Percentiles rank a stretch among this genome's conserved stretches.
These are phyloP conservation scores for Akanthomyces uredinophilus DNA, from an alignment of 2,329 filamentous ascomycete genomes.

Conservation along the genomic window DNA sequence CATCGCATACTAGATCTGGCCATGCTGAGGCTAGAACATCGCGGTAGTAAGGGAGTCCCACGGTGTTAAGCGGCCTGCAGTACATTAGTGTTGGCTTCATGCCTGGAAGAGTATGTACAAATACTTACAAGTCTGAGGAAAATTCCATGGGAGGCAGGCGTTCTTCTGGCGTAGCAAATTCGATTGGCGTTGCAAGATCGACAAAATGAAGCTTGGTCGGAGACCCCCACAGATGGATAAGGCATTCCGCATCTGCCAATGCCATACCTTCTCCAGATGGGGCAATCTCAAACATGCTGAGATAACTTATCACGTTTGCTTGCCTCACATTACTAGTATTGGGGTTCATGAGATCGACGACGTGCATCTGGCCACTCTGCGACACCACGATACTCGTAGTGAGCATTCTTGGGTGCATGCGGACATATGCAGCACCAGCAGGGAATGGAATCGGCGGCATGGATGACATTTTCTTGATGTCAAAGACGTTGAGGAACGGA, in stretches of 20 bases:
- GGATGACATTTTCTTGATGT: constrained; percentile 83
- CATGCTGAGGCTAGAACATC: constrained; percentile 83
- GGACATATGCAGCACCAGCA: constrained; percentile 85
- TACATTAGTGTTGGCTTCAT: background rate
- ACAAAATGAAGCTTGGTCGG: constrained; percentile 81
- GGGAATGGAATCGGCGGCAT: constrained; percentile 90
- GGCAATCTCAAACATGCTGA: constrained; percentile 79
- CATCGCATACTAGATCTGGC: constrained; percentile 80
- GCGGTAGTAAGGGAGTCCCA: constrained; percentile 92
- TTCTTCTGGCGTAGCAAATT: constrained; percentile 65
- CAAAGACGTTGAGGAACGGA: constrained; percentile 90
- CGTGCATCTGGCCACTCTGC: constrained; percentile 87
- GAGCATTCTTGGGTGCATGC: constrained; percentile 93
- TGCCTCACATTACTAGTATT: constrained; percentile 82
- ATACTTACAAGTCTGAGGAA: constrained; percentile 61
- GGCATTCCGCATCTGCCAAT: constrained; percentile 71
- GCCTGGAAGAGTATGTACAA: background rate
- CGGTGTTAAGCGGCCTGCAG: constrained; percentile 66
- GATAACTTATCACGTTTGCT: constrained; percentile 68
- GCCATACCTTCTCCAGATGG: constrained; percentile 82
- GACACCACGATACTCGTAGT: constrained; percentile 94
- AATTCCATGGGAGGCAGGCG: constrained; percentile 59
- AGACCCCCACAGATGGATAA: constrained; percentile 84
- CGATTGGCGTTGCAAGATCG: constrained; percentile 70
- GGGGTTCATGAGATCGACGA: constrained; percentile 92